Evolutionary conservation across 1,139 yeast species (phyloP), one percentile per base, ranked within the genome.

Genomic region (Pichia sp.): DNA sequence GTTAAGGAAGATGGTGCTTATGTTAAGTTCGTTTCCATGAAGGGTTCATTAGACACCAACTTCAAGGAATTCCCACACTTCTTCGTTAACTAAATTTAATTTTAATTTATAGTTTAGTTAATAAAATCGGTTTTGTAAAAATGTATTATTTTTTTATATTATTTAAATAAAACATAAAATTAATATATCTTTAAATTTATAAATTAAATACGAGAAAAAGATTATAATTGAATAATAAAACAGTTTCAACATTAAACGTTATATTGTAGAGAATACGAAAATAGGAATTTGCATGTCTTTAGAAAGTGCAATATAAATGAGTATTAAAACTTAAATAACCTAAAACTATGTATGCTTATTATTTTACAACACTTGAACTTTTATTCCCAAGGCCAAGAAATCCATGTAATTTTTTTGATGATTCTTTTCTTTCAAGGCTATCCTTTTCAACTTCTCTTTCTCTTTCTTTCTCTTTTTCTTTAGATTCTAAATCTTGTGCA

Each of bases 1-100:
- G 96, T 93, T 72, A 88, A 87, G 81, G 98, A 91, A 70, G 99
- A 93, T 70, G 99, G 99, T 87, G 96, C 98, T 74, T 93, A 86
- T 80, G 98, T 93, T 72, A 93, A 93, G 86, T 93, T 93, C 90
- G 83, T 93, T 79, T 79, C 95, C 74, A 87, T 78, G 80, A 91
- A 89, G 84, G 99, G 99, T 81, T 82, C 87, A 67, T 84, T 93
- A 73, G 96, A 86, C 73, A 78, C 80, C 70, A 89, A 91, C 93
- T 81, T 90, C 82, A 80, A 77, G 72, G 87, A 84, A 74, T 93
- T 93, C 96, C 99, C 99, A 76, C 88, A 88, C 72, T 87, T 73
- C 87, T 85, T 83, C 68, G 75, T 73, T 74, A 71, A 76, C 60
- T 63, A 61, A 59, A 49, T 57, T 31, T 74, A 73, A 7, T 33